phyloP scores from a whole-genome alignment of 805 yeast species.

The Suhomyces canberraensis region DNA sequence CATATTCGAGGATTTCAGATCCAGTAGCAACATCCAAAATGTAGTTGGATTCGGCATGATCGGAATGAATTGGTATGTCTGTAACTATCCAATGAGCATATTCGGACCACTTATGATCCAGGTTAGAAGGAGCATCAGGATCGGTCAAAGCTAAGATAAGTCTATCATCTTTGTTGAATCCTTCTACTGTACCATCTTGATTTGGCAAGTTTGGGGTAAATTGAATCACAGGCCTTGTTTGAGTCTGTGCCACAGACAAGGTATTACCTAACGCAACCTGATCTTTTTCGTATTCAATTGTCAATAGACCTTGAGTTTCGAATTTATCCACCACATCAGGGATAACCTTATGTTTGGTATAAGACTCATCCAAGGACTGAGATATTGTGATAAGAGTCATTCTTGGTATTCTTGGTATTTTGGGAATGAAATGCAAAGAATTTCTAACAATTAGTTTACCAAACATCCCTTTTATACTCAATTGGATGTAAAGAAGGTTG shows the following conservation, averaged over 20 bases:
- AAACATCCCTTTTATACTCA: slow-evolving; percentile 5
- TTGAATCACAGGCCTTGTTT: slow-evolving; percentile 60
- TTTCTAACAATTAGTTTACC: background rate
- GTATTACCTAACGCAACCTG: slow-evolving; percentile 82
- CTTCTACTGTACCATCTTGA: slow-evolving; percentile 39
- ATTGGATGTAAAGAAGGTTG: too few species aligned
- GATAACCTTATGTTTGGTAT: slow-evolving; percentile 45
- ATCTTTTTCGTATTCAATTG: slow-evolving; percentile 55
- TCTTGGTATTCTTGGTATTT: slow-evolving; percentile 10
- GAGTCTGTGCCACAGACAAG: slow-evolving; percentile 62
- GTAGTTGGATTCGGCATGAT: slow-evolving; percentile 25
- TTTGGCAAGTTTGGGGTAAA: slow-evolving; percentile 55
- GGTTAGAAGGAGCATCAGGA: slow-evolving; percentile 88
- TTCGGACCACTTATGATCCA: slow-evolving; percentile 86
- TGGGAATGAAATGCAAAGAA: background rate
- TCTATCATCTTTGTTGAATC: slow-evolving; percentile 41
- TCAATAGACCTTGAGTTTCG: slow-evolving; percentile 52
- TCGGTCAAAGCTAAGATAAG: slow-evolving; percentile 82
- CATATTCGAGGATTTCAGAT: slow-evolving; percentile 50
- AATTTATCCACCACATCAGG: slow-evolving; percentile 53
- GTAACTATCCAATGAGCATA: slow-evolving; percentile 71
- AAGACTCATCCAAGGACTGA: slow-evolving; percentile 52
- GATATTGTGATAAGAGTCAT: slow-evolving; percentile 52
- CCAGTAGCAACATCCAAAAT: slow-evolving; percentile 35
- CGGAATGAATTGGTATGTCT: slow-evolving; percentile 46